phyloP scores from a whole-genome alignment of 352 stramenopile species.

The Globisporangium parvum region DNA sequence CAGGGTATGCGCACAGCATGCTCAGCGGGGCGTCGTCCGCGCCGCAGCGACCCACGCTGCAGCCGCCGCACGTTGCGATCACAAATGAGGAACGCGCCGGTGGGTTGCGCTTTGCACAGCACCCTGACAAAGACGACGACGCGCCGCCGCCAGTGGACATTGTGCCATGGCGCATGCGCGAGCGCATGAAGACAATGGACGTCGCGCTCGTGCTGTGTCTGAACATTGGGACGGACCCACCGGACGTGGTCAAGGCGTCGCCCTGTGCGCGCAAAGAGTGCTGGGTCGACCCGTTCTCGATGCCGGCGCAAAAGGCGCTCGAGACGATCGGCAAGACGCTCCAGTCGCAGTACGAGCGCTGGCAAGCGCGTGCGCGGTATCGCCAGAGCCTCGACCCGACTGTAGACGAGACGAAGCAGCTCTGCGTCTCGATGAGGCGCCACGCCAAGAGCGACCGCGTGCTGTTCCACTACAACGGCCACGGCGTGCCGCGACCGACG shows the following conservation, averaged over 20 bases:
- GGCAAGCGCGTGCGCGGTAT: slow-evolving; percentile 93
- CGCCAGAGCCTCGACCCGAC: slow-evolving; percentile 95
- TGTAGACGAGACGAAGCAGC: slow-evolving; percentile 92
- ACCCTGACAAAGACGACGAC: slow-evolving; percentile 28
- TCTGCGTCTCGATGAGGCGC: slow-evolving; percentile 91
- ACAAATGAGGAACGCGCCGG: slow-evolving; percentile 25
- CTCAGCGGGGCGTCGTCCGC: background rate
- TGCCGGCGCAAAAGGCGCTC: slow-evolving; percentile 92
- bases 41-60: background rate
- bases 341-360: slow-evolving; percentile 95
- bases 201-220: slow-evolving; percentile 96
- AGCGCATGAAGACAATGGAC: slow-evolving; percentile 89
- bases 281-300: slow-evolving; percentile 96
- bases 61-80: background rate
- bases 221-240: slow-evolving; percentile 97
- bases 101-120: slow-evolving; percentile 57
- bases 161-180: slow-evolving; percentile 79
- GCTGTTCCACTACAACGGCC: slow-evolving; percentile 99
- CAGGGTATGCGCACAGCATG: slow-evolving; percentile 3
- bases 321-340: slow-evolving; percentile 94
- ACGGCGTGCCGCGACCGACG: slow-evolving; percentile 97
- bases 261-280: slow-evolving; percentile 96
- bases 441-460: slow-evolving; percentile 92
- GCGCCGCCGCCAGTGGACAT: slow-evolving; percentile 33
- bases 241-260: slow-evolving; percentile 94